Conservation (phyloP, 2,329 filamentous ascomycete species). For the Fusarium coicis region DNA sequence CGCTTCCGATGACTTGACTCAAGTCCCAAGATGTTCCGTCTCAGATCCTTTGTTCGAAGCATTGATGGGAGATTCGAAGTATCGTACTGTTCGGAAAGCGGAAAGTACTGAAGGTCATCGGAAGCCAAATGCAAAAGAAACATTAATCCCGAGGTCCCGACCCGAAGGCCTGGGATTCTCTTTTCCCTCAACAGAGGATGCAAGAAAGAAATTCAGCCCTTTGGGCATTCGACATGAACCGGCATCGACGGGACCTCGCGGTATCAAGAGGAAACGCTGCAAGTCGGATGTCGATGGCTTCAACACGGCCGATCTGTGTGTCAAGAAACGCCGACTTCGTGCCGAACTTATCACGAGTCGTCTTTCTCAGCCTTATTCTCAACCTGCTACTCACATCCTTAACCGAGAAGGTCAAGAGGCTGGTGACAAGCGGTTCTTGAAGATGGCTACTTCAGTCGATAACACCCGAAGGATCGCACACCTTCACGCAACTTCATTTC, state of each 20-base stretch:
- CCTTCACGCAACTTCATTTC: conserved; percentile 62
- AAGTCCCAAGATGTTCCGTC: conserved; percentile 39
- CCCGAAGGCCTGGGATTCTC: conserved; percentile 16
- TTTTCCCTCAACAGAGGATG: conserved; percentile 21
- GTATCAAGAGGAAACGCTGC: conserved; percentile 62
- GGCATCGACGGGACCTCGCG: neutral
- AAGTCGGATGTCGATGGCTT: conserved; percentile 69
- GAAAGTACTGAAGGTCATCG: neutral
- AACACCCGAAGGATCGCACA: conserved; percentile 53
- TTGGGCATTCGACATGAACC: conserved; percentile 19
- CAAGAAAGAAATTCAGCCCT: conserved; percentile 2
- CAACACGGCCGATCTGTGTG: conserved; percentile 59
- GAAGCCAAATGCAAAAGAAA: neutral
- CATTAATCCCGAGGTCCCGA: neutral
- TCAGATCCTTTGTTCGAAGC: conserved; percentile 37
- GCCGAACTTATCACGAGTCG: conserved; percentile 74
- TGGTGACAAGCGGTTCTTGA: conserved; percentile 61
- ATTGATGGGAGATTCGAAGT: conserved; percentile 27
- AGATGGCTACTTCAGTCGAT: conserved; percentile 57
- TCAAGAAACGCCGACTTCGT: conserved; percentile 75
- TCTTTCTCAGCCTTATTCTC: conserved; percentile 75
- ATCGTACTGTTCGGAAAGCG: neutral
- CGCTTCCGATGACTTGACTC: conserved; percentile 22
- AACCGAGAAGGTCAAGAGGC: conserved; percentile 63
- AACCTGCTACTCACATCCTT: conserved; percentile 75